Conservation (phyloP, 352 stramenopile genomes). For the Pythium brachiatum region DNA sequence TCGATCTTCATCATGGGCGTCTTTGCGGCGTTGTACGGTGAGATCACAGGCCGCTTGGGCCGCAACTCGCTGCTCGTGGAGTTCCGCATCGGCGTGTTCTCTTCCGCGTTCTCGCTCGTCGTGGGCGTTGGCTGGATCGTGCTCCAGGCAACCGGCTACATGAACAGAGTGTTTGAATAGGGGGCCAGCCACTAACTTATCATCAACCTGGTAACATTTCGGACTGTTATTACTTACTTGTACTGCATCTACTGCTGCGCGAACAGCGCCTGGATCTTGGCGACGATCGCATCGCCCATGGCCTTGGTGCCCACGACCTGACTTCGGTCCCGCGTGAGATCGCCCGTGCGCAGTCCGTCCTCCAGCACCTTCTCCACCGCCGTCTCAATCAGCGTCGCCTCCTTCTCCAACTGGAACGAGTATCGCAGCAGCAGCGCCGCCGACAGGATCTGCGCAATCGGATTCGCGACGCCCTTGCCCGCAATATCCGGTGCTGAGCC, state of each 20-base stretch:
- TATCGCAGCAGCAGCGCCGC: constrained; percentile 97
- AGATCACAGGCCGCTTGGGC: constrained; percentile 53
- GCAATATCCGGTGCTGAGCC: constrained; percentile 98
- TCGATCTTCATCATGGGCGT: constrained; percentile 91
- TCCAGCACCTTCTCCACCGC: constrained; percentile 84
- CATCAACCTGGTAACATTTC: not conserved
- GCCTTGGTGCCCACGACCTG: constrained; percentile 59
- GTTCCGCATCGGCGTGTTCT: constrained; percentile 73
- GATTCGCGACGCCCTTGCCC: constrained; percentile 96
- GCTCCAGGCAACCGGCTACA: constrained; percentile 60
- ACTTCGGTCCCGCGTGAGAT: constrained; percentile 66
- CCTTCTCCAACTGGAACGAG: constrained; percentile 80
- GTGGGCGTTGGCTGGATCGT: constrained; percentile 79
- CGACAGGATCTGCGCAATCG: constrained; percentile 97
- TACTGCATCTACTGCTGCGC: constrained; percentile 4
- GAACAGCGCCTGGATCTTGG: constrained; percentile 66
- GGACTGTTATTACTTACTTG: not conserved
- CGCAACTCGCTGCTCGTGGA: constrained; percentile 54
- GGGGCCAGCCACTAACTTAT: not conserved
- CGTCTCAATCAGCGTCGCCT: constrained; percentile 77
- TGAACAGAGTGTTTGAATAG: constrained; percentile 60
- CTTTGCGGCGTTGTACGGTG: constrained; percentile 86
- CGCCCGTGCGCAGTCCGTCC: constrained; percentile 81
- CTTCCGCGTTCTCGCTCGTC: constrained; percentile 62
- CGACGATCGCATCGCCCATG: constrained; percentile 81